A percentile compares a stretch with the other conserved stretches of the same genome.
These are phyloP conservation scores for Penicillium bialowiezense DNA, from an alignment of 495 filamentous ascomycete species.

Conservation along the genomic window DNA sequence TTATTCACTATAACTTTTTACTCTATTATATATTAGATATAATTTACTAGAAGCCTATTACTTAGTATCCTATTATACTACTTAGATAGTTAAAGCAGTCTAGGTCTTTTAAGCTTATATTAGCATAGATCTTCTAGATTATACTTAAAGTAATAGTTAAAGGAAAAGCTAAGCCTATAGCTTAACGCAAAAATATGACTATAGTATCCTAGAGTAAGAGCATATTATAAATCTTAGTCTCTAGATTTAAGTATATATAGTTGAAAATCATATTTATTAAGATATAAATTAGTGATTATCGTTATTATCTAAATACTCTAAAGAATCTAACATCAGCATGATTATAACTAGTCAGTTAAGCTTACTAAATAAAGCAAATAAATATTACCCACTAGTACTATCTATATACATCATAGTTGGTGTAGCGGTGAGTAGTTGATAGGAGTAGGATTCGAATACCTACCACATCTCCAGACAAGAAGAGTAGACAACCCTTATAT, in stretches of 20 bases:
- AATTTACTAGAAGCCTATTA: constrained; percentile 25
- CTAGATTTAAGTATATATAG: not conserved
- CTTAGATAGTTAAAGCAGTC: constrained; percentile 12
- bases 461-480: constrained; percentile 8
- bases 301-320: not conserved
- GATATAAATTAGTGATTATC: constrained; percentile 2
- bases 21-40: constrained; percentile 33
- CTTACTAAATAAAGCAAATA: constrained; percentile 5
- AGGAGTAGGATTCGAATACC: constrained; percentile 1
- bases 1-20: constrained; percentile 33
- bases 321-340: constrained; percentile 5
- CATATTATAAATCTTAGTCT: constrained; percentile 13
- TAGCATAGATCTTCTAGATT: constrained; percentile 7
- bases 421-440: not conserved
- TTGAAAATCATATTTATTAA: not conserved
- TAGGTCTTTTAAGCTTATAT: constrained; percentile 1
- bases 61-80: constrained; percentile 12
- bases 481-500: constrained; percentile 1
- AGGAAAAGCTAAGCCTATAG: constrained; percentile 10
- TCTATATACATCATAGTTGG: constrained; percentile 6
- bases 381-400: constrained; percentile 10
- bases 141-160: constrained; percentile 2
- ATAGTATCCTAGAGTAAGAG: constrained; percentile 13
- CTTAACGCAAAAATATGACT: constrained; percentile 4
- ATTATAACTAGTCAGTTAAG: constrained; percentile 9